Evolutionary conservation across 2,329 filamentous ascomycete genomes (phyloP).

Genomic region (Podosphaera aphanis): DNA sequence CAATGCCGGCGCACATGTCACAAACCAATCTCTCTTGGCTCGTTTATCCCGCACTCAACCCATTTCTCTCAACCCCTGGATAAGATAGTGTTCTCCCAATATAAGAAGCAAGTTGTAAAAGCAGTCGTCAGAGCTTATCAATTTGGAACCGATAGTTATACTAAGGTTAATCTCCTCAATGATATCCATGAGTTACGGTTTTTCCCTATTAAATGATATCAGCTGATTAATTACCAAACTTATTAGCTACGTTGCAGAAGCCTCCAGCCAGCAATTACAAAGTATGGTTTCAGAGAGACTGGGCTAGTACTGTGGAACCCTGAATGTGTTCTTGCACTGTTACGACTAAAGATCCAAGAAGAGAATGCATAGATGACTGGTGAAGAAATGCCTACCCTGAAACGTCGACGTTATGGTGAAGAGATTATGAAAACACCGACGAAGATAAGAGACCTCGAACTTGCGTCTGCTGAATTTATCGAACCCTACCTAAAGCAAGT

Average conservation of each 20-base stretch:
- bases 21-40: background rate
- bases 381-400: too few species aligned
- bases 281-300: too few species aligned
- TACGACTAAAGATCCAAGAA: background rate
- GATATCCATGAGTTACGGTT: too few species aligned
- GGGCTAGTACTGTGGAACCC: too few species aligned
- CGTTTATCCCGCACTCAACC: background rate
- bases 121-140: background rate
- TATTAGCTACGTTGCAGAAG: too few species aligned
- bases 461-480: too few species aligned
- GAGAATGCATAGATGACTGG: background rate
- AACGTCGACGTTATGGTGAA: too few species aligned
- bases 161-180: background rate
- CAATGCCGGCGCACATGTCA: background rate
- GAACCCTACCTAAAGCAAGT: background rate
- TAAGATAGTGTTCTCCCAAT: background rate
- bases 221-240: too few species aligned
- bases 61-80: background rate
- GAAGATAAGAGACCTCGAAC: too few species aligned
- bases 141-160: background rate
- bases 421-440: too few species aligned
- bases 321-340: background rate
- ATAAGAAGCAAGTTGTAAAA: background rate
- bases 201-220: too few species aligned
- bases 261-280: too few species aligned